Conservation (phyloP, 805 yeast genomes). For the Candida multigemmis region DNA sequence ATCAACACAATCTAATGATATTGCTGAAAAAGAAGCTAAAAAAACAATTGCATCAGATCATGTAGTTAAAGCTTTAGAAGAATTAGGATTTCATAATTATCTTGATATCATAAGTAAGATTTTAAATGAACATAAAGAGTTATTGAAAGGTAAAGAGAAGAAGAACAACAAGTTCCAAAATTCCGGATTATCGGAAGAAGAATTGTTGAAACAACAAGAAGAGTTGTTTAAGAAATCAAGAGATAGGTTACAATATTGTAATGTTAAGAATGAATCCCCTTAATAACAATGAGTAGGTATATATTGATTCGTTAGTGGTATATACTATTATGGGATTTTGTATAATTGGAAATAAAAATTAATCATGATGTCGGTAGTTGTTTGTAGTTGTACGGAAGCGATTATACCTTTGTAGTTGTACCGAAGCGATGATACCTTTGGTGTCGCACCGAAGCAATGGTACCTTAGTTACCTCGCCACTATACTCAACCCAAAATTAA, state of each 20-base stretch:
- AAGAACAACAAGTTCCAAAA: constrained; percentile 89
- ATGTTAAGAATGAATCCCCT: not conserved
- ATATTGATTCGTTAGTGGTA: too few species aligned
- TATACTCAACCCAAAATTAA: constrained; percentile 52
- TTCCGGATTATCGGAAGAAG: constrained; percentile 89
- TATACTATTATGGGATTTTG: too few species aligned
- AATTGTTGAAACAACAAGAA: constrained; percentile 84
- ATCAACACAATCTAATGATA: constrained; percentile 88
- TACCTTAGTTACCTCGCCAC: too few species aligned
- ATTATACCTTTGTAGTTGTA: too few species aligned
- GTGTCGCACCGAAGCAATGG: too few species aligned
- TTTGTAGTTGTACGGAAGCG: too few species aligned
- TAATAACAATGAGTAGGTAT: not conserved
- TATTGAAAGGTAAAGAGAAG: constrained; percentile 80
- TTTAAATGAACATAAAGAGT: constrained; percentile 79
- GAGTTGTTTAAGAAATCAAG: constrained; percentile 77
- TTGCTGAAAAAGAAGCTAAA: constrained; percentile 92
- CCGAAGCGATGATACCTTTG: too few species aligned
- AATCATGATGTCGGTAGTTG: too few species aligned
- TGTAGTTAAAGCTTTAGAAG: constrained; percentile 80
- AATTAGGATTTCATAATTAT: constrained; percentile 80
- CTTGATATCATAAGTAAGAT: constrained; percentile 74
- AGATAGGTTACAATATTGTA: constrained; percentile 49
- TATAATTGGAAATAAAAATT: too few species aligned
- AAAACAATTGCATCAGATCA: constrained; percentile 97